Evolutionary conservation across 2,329 filamentous ascomycete genomes (phyloP), one percentile per base, ranked within the genome.

Genomic region (Coleophoma crateriformis): DNA sequence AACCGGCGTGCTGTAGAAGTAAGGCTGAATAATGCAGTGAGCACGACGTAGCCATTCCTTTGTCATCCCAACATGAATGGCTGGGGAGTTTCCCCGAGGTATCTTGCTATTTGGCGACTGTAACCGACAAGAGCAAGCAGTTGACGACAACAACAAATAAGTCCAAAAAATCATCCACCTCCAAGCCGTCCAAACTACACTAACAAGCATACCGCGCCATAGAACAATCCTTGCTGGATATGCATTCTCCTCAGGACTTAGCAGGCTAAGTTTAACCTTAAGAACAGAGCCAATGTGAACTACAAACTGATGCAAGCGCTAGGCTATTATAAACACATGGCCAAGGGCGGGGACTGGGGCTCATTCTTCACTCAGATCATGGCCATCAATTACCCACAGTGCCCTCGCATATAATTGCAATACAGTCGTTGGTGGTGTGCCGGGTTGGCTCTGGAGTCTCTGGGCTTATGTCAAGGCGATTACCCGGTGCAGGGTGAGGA

Each of bases 191-290:
- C 0, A 50, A 59, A 11, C 50, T 58, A 6, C 47, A 49, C 2
- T 35, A 52, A 10, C 69, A 67, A 15, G 65, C 72, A 3, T 77
- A 74, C 58, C 71, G 77, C 54, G 64, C 77, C 33, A 67, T 78
- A 3, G 69, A 68, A 0, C 74, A 74, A 4, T 71, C 68, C 3
- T 57, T 69, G 2, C 71, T 0, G 72, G 71, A 20, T 76, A 66
- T 50, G 72, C 67, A 13, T 76, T 74, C 55, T 73, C 68, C 0
- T 61, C 64, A 2, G 54, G 59, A 17, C 60, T 64, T 1, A 53
- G 65, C 69, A 68, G 49, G 5, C 51, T 51, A 20, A 80, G 81
- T 64, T 73, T 27, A 62, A 57, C 2, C 54, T 60, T 2, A 45
- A 47, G 2, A 58, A 68, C 32, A 58, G 60, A 7, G 68, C 63